A percentile compares a stretch with the other conserved stretches of the same genome.
These are phyloP conservation scores for Barbarea vulgaris DNA, from an alignment of 345 rosid genomes.

Conservation along the genomic window DNA sequence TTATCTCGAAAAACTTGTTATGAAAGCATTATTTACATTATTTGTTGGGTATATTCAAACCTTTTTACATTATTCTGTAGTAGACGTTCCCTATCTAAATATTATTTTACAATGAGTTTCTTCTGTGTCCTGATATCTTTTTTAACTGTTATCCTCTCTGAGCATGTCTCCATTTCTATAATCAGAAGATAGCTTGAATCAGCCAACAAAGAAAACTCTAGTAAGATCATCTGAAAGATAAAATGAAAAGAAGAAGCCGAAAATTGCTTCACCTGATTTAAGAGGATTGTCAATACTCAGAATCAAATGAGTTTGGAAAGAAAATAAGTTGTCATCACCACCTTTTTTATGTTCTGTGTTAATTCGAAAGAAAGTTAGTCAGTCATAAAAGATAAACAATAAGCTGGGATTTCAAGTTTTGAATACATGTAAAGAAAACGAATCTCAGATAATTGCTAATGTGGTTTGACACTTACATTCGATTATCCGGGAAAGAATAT, in stretches of 20 bases:
- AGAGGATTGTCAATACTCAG: slow-evolving; percentile 21
- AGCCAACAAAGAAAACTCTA: not conserved
- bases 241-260: not conserved
- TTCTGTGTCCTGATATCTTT: slow-evolving; percentile 32
- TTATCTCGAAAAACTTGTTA: not conserved
- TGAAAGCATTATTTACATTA: slow-evolving; percentile 33
- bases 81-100: slow-evolving; percentile 29
- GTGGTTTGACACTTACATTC: slow-evolving; percentile 22
- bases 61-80: slow-evolving; percentile 27
- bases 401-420: not conserved
- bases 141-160: slow-evolving; percentile 29
- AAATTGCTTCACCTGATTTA: slow-evolving; percentile 18
- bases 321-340: slow-evolving; percentile 18
- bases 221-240: not conserved
- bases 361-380: slow-evolving; percentile 3
- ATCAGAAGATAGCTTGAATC: slow-evolving; percentile 34
- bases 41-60: slow-evolving; percentile 26
- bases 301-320: slow-evolving; percentile 24
- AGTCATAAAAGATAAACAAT: not conserved
- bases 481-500: not conserved
- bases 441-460: not conserved
- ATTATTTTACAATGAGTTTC: slow-evolving; percentile 27
- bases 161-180: slow-evolving; percentile 26
- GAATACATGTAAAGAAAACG: not conserved
- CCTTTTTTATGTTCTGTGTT: slow-evolving; percentile 25